Percentiles rank a stretch among this genome's conserved stretches.
phyloP scores from a whole-genome alignment of 148 eudicot genomes.

The Oxyria digyna region DNA sequence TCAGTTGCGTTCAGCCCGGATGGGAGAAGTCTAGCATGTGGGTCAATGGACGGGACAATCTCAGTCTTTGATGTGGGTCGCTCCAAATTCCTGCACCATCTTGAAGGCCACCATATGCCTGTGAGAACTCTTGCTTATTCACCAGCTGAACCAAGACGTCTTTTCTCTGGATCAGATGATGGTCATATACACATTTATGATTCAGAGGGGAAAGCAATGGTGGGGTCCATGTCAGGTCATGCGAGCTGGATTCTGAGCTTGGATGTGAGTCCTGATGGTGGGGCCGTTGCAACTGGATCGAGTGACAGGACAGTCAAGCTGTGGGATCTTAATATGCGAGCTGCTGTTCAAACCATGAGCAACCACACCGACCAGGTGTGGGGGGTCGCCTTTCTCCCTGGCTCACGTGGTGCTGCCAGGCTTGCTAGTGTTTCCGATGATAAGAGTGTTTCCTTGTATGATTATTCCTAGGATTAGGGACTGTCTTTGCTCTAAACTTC shows the following conservation, averaged over 20 bases:
- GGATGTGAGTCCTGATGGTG: constrained; percentile 80
- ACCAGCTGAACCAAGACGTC: constrained; percentile 49
- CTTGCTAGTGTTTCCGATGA: constrained; percentile 92
- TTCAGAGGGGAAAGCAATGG: constrained; percentile 65
- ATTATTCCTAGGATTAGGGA: constrained; percentile 36
- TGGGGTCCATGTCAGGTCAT: constrained; percentile 78
- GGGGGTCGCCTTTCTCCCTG: constrained; percentile 82
- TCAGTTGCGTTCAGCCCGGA: constrained; percentile 89
- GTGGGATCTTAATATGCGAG: constrained; percentile 88
- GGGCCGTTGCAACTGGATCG: constrained; percentile 79
- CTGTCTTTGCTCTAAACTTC: not conserved
- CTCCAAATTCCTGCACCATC: constrained; percentile 67
- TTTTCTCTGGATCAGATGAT: constrained; percentile 80
- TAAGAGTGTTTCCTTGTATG: constrained; percentile 68
- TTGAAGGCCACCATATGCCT: constrained; percentile 91
- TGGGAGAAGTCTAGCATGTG: constrained; percentile 71
- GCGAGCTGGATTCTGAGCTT: constrained; percentile 85
- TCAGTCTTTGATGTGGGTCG: constrained; percentile 73
- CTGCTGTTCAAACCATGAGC: constrained; percentile 69
- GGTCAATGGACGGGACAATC: constrained; percentile 94
- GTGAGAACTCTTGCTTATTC: constrained; percentile 73
- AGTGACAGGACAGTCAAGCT: constrained; percentile 79
- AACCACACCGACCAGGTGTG: constrained; percentile 86
- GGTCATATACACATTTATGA: constrained; percentile 77
- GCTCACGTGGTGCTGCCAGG: constrained; percentile 45